phyloP scores from a whole-genome alignment of 108 stramenopile species.

The Pseudonitzschia multiseries region DNA sequence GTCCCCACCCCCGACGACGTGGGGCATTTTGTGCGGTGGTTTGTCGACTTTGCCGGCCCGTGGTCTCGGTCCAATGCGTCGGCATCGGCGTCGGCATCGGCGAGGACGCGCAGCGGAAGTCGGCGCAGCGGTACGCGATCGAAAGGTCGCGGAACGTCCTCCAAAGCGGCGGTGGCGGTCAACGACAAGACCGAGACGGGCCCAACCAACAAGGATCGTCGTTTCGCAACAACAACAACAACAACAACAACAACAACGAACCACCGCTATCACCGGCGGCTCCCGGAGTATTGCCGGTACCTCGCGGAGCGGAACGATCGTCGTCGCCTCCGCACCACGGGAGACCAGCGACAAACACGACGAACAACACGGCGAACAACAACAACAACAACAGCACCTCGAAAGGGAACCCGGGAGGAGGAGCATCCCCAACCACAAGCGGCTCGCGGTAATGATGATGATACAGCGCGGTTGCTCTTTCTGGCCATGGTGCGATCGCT shows the following conservation, averaged over 20 bases:
- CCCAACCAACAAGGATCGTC: no score
- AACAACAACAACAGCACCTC: not conserved
- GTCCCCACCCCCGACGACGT: slow-evolving; percentile 29
- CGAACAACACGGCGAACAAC: not conserved
- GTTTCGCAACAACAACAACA: slow-evolving; percentile 1
- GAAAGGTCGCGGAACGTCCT: not conserved
- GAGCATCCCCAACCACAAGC: no score
- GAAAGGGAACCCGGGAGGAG: no score
- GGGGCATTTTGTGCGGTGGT: slow-evolving; percentile 22
- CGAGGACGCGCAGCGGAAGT: not conserved
- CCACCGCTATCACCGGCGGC: not conserved
- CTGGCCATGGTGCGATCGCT: slow-evolving; percentile 66
- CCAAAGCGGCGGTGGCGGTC: not conserved
- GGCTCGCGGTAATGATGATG: no score
- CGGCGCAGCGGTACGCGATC: not conserved
- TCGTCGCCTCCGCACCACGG: no score
- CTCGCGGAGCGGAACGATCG: not conserved
- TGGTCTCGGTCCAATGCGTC: not conserved
- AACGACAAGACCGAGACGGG: not conserved
- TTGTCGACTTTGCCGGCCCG: not conserved
- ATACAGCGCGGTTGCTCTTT: no score
- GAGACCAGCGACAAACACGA: no score
- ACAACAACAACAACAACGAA: not conserved
- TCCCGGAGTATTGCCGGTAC: not conserved
- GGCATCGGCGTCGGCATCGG: not conserved